Percentiles rank a stretch among this genome's conserved stretches.
phyloP scores from a whole-genome alignment of 2,329 filamentous ascomycete species.

The Aspergillus fumigatiaffinis region DNA sequence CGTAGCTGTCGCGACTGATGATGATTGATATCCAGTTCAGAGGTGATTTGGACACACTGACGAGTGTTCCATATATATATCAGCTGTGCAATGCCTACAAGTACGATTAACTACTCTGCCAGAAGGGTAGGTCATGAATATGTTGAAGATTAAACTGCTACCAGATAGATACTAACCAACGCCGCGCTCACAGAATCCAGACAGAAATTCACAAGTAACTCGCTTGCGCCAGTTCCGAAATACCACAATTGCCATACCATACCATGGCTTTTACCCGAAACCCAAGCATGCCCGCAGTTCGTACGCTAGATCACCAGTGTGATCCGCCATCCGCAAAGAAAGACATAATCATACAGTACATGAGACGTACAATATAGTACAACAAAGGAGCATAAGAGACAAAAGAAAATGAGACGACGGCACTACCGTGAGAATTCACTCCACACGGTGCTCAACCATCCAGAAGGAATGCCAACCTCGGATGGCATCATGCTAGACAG shows the following conservation, averaged over 20 bases:
- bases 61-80: no score
- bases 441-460: conserved; percentile 38
- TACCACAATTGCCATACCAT: not conserved
- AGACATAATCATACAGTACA: conserved; percentile 24
- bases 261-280: not conserved
- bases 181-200: not conserved
- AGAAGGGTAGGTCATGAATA: no score
- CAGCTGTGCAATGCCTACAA: no score
- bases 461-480: conserved; percentile 29
- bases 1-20: not conserved
- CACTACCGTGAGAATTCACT: conserved; percentile 25
- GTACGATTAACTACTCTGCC: no score
- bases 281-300: not conserved
- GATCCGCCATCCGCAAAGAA: not conserved
- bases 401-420: not conserved
- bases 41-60: no score
- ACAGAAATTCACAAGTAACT: no score
- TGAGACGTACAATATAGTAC: conserved; percentile 24
- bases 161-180: not conserved
- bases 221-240: not conserved
- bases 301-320: no score
- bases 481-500: conserved; percentile 23
- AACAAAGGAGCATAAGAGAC: conserved; percentile 5
- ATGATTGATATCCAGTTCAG: no score
- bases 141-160: no score